Evolutionary conservation across 306 rosid genomes (phyloP).

Genomic region (Sesbania bispinosa): DNA sequence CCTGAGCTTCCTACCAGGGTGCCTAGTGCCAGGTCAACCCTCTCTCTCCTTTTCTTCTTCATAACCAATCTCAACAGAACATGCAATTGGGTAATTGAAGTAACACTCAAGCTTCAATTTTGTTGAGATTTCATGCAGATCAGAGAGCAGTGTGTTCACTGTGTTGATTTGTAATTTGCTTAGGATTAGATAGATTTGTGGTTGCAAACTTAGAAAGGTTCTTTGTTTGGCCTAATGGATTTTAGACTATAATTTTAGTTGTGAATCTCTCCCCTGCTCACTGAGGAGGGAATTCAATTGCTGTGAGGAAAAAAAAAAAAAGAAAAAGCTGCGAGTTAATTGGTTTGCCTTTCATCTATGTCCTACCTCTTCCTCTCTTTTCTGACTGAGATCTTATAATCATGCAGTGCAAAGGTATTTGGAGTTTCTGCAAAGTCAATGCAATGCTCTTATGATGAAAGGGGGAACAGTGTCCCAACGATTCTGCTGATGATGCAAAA

Average conservation of each 20-base stretch:
- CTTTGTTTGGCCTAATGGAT: neutral
- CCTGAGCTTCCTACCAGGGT: conserved; percentile 68
- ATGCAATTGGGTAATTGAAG: neutral
- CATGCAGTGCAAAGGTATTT: conserved; percentile 69
- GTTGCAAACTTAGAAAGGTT: neutral
- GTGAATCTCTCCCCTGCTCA: neutral
- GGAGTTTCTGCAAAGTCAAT: conserved; percentile 88
- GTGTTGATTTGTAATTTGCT: neutral
- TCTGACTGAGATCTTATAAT: neutral
- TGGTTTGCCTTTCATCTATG: neutral
- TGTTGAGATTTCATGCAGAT: conserved; percentile 1
- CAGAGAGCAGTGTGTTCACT: neutral
- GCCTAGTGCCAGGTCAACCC: conserved; percentile 81
- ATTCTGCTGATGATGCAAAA: conserved; percentile 89
- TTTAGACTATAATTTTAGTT: too few relatives aligned
- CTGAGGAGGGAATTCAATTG: neutral
- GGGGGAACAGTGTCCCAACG: conserved; percentile 82
- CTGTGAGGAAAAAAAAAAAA: neutral
- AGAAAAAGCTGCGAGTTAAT: neutral
- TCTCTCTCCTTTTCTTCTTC: too few relatives aligned
- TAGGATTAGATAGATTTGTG: neutral
- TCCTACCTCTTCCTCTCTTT: neutral
- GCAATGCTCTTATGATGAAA: conserved; percentile 78
- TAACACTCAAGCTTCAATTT: neutral
- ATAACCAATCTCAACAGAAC: neutral